Percentiles rank a stretch among this genome's conserved stretches.
These are phyloP conservation scores for Noccaea caerulescens DNA, from an alignment of 345 rosid species.

Conservation along the genomic window DNA sequence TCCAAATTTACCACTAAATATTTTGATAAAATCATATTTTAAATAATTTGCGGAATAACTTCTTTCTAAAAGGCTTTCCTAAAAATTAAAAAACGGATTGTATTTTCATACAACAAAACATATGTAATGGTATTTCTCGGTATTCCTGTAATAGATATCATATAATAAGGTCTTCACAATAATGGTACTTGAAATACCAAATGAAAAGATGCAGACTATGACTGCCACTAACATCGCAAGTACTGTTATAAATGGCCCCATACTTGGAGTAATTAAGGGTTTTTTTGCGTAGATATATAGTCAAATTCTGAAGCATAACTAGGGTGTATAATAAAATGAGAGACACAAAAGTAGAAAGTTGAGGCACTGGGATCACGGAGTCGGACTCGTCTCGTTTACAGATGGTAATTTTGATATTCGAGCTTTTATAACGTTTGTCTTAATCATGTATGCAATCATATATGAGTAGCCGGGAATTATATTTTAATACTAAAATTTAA, in stretches of 20 bases:
- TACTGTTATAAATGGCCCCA: too few relatives aligned
- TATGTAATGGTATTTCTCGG: neutral
- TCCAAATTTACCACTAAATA: neutral
- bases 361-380: conserved; percentile 20
- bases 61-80: neutral
- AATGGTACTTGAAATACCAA: neutral
- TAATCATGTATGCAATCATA: conserved; percentile 37
- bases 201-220: neutral
- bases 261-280: too few relatives aligned
- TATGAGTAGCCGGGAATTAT: neutral
- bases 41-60: neutral
- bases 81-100: neutral
- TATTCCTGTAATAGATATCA: too few relatives aligned
- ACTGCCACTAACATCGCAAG: neutral
- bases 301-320: too few relatives aligned
- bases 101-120: too few relatives aligned
- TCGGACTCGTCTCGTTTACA: conserved; percentile 7
- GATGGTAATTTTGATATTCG: neutral
- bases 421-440: conserved; percentile 21
- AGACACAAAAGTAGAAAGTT: conserved; percentile 18
- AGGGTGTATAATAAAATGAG: neutral
- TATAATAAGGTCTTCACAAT: neutral
- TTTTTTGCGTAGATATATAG: too few relatives aligned
- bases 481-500: neutral
- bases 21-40: neutral